Evolutionary conservation across 108 stramenopile genomes (phyloP), one percentile per base, ranked within the genome.

Genomic region (Pelagomonas calceolata): DNA sequence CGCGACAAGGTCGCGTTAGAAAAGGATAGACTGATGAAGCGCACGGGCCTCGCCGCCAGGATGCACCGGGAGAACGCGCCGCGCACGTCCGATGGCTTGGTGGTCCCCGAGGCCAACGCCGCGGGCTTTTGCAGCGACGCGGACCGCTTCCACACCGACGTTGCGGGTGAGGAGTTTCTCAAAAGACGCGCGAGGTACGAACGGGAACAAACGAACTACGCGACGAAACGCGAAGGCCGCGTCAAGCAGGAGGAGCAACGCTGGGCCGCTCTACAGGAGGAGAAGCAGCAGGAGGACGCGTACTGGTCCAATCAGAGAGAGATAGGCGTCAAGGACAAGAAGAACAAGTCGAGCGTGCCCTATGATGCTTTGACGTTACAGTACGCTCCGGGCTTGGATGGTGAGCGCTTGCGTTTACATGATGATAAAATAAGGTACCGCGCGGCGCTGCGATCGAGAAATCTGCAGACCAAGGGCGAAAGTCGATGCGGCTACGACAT

Each of bases 1-100:
- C 79, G 80, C 44, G 83, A 84, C 44, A 84, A 84, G 71, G 83
- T 84, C 12, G 83, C 83, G n/a, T 67, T 84, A n/a, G 83, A 84
- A 44, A 81, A 76, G 64, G 63, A 69, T 32, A 70, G 83, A 21
- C 43, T 84, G 51, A 73, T 81, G 66, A 68, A 73, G 36, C 66
- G 77, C 29, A 65, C 65, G 12, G 77, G 77, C 45, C 39, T 64
- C 34, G 66, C 33, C 32, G 77, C 77, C 15, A 39, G 60, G 18
- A 67, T 73, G 72, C 67, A 78, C 69, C 67, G 72, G 29, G 70
- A 73, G 65, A 78, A 78, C 66, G 77, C 73, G 30, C 77, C 77
- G 44, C 65, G 68, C 33, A 73, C 72, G 10, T 37, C 73, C 44
- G 30, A 39, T 14, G 51, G 43, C 46, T 67, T 78, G 34, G 14